A percentile compares a stretch with the other conserved stretches of the same genome.
phyloP scores from a whole-genome alignment of 306 rosid species.

The Fagus sylvatica region DNA sequence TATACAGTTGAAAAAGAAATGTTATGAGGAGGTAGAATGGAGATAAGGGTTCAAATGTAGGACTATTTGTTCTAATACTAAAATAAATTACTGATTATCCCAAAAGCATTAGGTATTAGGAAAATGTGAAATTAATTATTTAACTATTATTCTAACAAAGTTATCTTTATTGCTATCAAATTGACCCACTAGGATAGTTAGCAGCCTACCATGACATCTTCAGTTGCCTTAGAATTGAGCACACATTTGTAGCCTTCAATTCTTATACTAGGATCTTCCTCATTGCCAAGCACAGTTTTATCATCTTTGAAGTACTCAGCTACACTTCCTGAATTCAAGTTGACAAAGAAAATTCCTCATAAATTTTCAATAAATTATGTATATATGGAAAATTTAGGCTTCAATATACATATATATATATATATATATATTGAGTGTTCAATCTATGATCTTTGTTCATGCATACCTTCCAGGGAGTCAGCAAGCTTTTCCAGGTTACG shows the following conservation, averaged over 20 bases:
- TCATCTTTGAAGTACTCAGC: slow-evolving; percentile 22
- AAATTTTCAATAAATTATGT: too few species aligned
- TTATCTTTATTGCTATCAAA: neutral
- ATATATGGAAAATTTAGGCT: too few species aligned
- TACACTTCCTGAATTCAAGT: slow-evolving; percentile 31
- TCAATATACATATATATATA: too few species aligned
- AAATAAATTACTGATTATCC: too few species aligned
- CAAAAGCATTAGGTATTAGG: too few species aligned
- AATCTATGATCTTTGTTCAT: too few species aligned
- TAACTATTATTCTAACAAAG: neutral
- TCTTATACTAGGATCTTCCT: slow-evolving; percentile 18
- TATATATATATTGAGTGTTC: too few species aligned
- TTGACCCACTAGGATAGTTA: neutral
- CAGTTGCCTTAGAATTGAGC: slow-evolving; percentile 35
- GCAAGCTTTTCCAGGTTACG: slow-evolving; percentile 1
- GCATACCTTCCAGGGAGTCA: neutral
- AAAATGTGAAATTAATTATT: too few species aligned
- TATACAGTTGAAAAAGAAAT: neutral
- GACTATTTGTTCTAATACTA: too few species aligned
- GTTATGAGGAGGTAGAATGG: too few species aligned
- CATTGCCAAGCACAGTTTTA: neutral
- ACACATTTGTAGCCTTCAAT: slow-evolving; percentile 41
- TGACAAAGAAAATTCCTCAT: too few species aligned
- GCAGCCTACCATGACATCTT: slow-evolving; percentile 42
- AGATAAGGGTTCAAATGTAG: too few species aligned